Evolutionary conservation across 495 filamentous ascomycete genomes (phyloP), one percentile per base, ranked within the genome.

Genomic region (Sordaria brevicollis): DNA sequence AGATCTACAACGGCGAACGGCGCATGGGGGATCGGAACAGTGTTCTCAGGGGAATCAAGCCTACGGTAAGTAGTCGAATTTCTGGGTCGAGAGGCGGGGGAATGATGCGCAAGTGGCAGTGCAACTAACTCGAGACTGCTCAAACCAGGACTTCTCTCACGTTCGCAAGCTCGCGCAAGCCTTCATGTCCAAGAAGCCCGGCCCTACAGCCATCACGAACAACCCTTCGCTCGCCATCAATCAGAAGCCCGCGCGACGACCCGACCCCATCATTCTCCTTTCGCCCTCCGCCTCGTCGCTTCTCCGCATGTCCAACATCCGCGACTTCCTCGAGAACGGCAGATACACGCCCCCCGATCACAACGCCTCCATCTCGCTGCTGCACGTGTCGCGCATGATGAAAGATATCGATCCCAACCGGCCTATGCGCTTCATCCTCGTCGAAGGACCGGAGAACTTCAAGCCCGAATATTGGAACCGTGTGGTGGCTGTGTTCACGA

Each of bases 381-480:
- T 97, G 66, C 90, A 97, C 77, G 87, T 98, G 68, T 86, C 86
- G 65, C 92, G 95, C 21, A 83, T 88, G 2, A 81, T 98, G 39
- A 93, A 93, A 65, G 86, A 89, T 57, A 89, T 95, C 76, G 88
- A 91, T 68, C 77, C 89, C 1, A 80, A 81, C 35, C 89, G 89
- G 25, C 90, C 93, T 4, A 88, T 96, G 74, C 91, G 94, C 67
- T 98, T 99, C 83, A 93, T 97, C 74, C 88, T 99, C 29, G 94
- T 97, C 67, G 95, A 99, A 77, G 89, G 88, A 13, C 90, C 93
- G 0, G 89, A 95, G 75, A 90, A 96, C 80, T 99, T 99, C 85
- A 95, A 95, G 79, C 95, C 95, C 1, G 94, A 98, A 76, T 97
- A 98, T 82, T 99, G 95, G 95, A 88, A 89, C 69, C 89, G 96